Base-by-base conservation (phyloP, 129 eudicot species). In the Pseudognaphalium luteoalbum region DNA sequence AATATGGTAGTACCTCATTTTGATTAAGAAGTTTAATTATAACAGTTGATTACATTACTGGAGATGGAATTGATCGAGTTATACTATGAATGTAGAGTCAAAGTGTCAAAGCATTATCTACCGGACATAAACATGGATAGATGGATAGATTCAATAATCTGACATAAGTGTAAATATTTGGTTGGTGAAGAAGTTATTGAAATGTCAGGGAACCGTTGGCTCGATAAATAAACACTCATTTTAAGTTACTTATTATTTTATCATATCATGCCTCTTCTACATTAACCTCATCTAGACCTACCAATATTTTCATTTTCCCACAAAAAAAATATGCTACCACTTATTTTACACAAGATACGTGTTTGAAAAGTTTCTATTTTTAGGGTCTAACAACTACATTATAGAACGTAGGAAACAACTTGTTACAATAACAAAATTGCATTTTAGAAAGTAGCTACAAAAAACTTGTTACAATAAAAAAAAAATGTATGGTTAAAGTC, bases 111-210 rank as follows among this genome's bases (percentile, higher is more conserved):
- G 62, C 61, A 56, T 56, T 56, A 56, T n/a, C 62, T 17, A 19
- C 62, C 11, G 35, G 20, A 41, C 15, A 71, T 51, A 32, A 7
- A 34, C 58, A 9, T 71, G 1, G 28, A 25, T 25, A 25, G 28
- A 25, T 25, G 1, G 28, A 25, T n/a, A 17, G 11, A 29, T 29
- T 12, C 59, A 54, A 54, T 71, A 71, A 29, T 15, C 78, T 41
- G 61, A 74, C 78, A 65, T 76, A 8, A 51, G 6, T 47, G 66
- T 76, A 76, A 76, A 76, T 76, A 5, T 65, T 47, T 50, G 79
- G 79, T 80, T 80, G 83, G 78, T 80, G 79, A 56, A 17, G 79
- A 57, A 79, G 79, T 80, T 41, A 80, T 37, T 80, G 63, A 66
- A 20, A 21, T 66, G 83, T 80, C 83, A 80, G 83, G 68, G 73